These are phyloP conservation scores for Elaeagnus macrophylla DNA, from an alignment of 306 rosid genomes.

Conservation along the genomic window DNA sequence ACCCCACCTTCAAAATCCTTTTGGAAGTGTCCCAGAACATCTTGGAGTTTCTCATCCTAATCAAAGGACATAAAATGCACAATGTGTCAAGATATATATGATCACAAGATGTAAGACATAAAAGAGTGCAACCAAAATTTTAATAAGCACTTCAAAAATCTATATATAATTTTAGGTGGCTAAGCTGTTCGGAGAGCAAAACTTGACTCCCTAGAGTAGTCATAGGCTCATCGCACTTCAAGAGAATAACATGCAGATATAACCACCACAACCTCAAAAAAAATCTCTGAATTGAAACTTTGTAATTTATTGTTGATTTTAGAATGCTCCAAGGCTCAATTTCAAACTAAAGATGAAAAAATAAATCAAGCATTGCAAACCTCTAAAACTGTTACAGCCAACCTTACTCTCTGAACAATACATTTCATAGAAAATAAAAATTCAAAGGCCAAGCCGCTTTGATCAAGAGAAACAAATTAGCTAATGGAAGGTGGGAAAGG, in stretches of 20 bases:
- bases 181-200: too few species aligned
- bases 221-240: too few species aligned
- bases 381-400: background rate
- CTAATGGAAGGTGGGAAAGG: background rate
- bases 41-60: conserved; percentile 49
- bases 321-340: conserved; percentile 1
- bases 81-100: background rate
- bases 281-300: too few species aligned
- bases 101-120: background rate
- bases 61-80: conserved; percentile 9
- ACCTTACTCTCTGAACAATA: background rate
- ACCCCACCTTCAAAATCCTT: conserved; percentile 66
- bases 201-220: too few species aligned
- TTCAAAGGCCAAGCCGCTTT: conserved; percentile 1
- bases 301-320: background rate
- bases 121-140: background rate
- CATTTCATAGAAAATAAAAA: conserved; percentile 9
- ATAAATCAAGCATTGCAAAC: background rate
- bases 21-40: conserved; percentile 65
- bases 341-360: background rate
- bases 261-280: too few species aligned
- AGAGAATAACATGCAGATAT: too few species aligned
- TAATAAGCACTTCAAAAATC: too few species aligned
- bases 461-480: background rate
- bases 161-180: too few species aligned